These are phyloP conservation scores for Zygosaccharomyces kombuchaensis DNA, from an alignment of 805 yeast species.

Conservation along the genomic window DNA sequence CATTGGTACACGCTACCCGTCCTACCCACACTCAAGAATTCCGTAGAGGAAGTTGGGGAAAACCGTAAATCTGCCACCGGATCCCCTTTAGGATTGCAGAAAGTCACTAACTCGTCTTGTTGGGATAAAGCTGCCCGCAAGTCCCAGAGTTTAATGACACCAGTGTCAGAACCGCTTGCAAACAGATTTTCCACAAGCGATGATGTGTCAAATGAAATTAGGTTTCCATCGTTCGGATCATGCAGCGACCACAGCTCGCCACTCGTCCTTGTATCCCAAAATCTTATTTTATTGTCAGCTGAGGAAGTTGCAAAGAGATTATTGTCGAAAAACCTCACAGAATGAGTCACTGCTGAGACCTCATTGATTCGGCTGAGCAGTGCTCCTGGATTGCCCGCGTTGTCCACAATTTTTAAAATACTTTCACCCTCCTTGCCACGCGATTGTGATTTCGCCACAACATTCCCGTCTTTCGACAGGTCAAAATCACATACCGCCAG, in stretches of 20 bases:
- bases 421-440: constrained; percentile 29
- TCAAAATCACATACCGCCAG: constrained; percentile 31
- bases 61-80: constrained; percentile 33
- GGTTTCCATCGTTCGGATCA: constrained; percentile 29
- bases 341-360: constrained; percentile 31
- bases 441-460: constrained; percentile 31
- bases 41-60: constrained; percentile 29
- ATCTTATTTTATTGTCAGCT: constrained; percentile 31
- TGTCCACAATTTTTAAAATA: constrained; percentile 31
- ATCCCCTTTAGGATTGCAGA: constrained; percentile 33
- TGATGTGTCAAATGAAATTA: constrained; percentile 30
- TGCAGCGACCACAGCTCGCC: constrained; percentile 22
- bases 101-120: constrained; percentile 25
- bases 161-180: constrained; percentile 33
- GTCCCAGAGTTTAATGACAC: constrained; percentile 35
- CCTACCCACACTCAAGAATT: constrained; percentile 32
- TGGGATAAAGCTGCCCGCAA: constrained; percentile 30
- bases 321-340: constrained; percentile 32
- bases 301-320: constrained; percentile 32
- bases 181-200: constrained; percentile 28
- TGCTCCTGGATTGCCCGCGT: constrained; percentile 32
- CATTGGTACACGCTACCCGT: constrained; percentile 35
- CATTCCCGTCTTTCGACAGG: constrained; percentile 25
- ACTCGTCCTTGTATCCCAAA: constrained; percentile 33
- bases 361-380: constrained; percentile 26